These are phyloP conservation scores for Plasmodium yoelii DNA, from an alignment of 169 alveolate species.

Conservation along the genomic window DNA sequence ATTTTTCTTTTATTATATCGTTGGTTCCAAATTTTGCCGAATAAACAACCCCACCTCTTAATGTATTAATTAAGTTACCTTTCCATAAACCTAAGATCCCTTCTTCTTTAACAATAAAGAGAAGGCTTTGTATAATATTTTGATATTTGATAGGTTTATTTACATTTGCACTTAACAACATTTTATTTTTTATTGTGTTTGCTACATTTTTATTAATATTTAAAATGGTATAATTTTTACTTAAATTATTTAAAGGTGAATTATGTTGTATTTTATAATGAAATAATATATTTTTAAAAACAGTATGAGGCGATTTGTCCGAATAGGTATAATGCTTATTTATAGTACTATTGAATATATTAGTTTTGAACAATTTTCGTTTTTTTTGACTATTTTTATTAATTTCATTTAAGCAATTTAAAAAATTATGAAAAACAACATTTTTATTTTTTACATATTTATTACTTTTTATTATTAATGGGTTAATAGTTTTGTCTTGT, in stretches of 20 bases:
- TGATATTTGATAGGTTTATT: conserved; percentile 78
- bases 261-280: conserved; percentile 6
- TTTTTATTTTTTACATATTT: conserved; percentile 15
- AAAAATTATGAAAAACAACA: conserved; percentile 43
- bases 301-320: conserved; percentile 19
- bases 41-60: conserved; percentile 89
- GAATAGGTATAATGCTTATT: neutral
- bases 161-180: conserved; percentile 2
- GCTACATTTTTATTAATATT: conserved; percentile 15
- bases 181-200: conserved; percentile 24
- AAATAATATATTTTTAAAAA: conserved; percentile 31
- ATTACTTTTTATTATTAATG: neutral
- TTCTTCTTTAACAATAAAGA: conserved; percentile 86
- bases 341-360: conserved; percentile 2
- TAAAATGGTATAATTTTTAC: conserved; percentile 46
- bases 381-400: conserved; percentile 17
- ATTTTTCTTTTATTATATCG: conserved; percentile 83
- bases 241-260: conserved; percentile 22
- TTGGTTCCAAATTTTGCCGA: conserved; percentile 90
- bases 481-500: neutral
- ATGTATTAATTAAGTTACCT: conserved; percentile 88
- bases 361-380: neutral
- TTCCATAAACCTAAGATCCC: conserved; percentile 89
- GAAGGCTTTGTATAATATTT: conserved; percentile 81
- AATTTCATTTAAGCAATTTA: conserved; percentile 41